Percentiles rank a stretch among this genome's conserved stretches.
phyloP scores from a whole-genome alignment of 306 rosid genomes.

The Trifolium pratense region DNA sequence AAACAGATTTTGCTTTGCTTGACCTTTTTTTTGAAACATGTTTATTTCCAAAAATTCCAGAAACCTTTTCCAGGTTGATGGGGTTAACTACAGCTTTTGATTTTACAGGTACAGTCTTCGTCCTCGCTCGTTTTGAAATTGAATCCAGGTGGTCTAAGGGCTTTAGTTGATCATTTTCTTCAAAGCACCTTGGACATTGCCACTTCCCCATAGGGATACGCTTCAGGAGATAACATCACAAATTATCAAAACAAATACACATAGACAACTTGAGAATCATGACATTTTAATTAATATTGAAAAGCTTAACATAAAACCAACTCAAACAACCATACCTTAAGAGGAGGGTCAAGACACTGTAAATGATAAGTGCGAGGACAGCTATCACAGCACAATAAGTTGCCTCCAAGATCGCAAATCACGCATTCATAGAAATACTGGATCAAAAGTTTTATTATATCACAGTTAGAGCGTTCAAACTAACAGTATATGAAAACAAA shows the following conservation, averaged over 20 bases:
- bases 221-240: conserved; percentile 59
- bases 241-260: conserved; percentile 23
- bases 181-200: conserved; percentile 90
- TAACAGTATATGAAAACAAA: neutral
- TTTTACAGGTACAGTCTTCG: conserved; percentile 64
- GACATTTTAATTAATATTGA: conserved; percentile 5
- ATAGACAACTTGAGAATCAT: conserved; percentile 26
- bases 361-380: conserved; percentile 97
- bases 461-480: conserved; percentile 42
- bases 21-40: conserved; percentile 85
- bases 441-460: conserved; percentile 38
- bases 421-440: conserved; percentile 95
- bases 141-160: conserved; percentile 65
- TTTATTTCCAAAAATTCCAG: conserved; percentile 79
- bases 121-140: conserved; percentile 92
- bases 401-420: conserved; percentile 96
- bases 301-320: conserved; percentile 36
- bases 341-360: conserved; percentile 96
- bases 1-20: conserved; percentile 73
- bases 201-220: conserved; percentile 96
- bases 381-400: conserved; percentile 96
- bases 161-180: conserved; percentile 63
- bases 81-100: conserved; percentile 67
- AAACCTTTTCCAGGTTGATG: conserved; percentile 64
- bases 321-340: conserved; percentile 71